Evolutionary conservation across 306 rosid genomes (phyloP).

Genomic region (Mucuna pruriens): DNA sequence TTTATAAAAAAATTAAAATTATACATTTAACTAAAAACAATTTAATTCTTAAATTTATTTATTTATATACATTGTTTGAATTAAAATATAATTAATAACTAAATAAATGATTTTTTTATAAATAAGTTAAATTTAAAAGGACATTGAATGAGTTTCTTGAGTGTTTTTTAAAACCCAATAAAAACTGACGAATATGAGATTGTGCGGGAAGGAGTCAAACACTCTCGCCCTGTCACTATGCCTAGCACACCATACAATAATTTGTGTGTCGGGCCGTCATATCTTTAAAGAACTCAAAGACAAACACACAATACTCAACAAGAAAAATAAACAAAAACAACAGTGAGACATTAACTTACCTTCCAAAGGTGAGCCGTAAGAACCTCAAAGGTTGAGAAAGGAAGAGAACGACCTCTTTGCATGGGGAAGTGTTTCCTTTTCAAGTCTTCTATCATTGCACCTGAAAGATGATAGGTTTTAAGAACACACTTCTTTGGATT

Average conservation of each 20-base stretch:
- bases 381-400: slow-evolving; percentile 76
- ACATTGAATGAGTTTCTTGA: no score
- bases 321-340: background rate
- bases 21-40: no score
- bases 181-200: no score
- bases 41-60: no score
- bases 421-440: slow-evolving; percentile 47
- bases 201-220: no score
- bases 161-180: no score
- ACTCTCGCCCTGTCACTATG: no score
- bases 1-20: no score
- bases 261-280: background rate
- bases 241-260: background rate
- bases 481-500: slow-evolving; percentile 48
- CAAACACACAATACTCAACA: background rate
- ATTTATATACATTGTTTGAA: no score
- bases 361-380: slow-evolving; percentile 83
- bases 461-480: slow-evolving; percentile 59
- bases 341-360: slow-evolving; percentile 46
- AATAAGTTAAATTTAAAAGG: no score
- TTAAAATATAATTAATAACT: no score
- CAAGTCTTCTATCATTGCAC: slow-evolving; percentile 53
- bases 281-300: background rate
- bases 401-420: slow-evolving; percentile 36
- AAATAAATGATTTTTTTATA: no score